Evolutionary conservation across 257 asterid genomes (phyloP).

Genomic region (Solanum lycopersicoides): DNA sequence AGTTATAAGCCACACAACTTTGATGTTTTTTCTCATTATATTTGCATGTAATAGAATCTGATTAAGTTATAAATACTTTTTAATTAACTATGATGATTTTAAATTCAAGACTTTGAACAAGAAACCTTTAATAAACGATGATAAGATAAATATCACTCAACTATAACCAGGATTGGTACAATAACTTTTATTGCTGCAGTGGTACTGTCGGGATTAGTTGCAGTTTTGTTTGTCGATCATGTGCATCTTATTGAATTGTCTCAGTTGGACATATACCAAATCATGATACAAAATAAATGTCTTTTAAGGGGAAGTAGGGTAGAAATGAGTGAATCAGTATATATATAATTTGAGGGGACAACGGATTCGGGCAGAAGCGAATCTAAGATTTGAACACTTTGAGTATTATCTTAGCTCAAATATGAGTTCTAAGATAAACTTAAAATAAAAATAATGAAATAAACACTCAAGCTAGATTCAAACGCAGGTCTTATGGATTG

Average conservation of each 20-base stretch:
- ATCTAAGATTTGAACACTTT: no score
- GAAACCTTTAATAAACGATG: background rate
- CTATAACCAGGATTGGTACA: background rate
- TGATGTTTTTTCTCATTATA: background rate
- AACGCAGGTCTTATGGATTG: no score
- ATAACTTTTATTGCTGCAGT: background rate
- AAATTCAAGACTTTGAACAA: background rate
- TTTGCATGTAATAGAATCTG: no score
- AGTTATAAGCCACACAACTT: background rate
- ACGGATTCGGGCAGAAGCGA: fast-evolving
- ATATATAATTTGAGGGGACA: no score
- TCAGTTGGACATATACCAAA: background rate
- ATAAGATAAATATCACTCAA: background rate
- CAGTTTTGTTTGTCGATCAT: background rate
- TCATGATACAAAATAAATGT: background rate
- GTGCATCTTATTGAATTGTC: background rate
- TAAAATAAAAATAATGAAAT: no score
- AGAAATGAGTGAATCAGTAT: background rate
- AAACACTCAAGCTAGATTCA: no score
- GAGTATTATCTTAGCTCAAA: no score
- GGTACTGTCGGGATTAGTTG: background rate
- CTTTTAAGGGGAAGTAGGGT: background rate
- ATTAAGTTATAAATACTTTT: no score
- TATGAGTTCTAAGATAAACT: no score
- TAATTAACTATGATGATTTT: background rate